Evolutionary conservation across 2,329 filamentous ascomycete species (phyloP), one percentile per base, ranked within the genome.

Genomic region (Aspergillus quadricinctus): DNA sequence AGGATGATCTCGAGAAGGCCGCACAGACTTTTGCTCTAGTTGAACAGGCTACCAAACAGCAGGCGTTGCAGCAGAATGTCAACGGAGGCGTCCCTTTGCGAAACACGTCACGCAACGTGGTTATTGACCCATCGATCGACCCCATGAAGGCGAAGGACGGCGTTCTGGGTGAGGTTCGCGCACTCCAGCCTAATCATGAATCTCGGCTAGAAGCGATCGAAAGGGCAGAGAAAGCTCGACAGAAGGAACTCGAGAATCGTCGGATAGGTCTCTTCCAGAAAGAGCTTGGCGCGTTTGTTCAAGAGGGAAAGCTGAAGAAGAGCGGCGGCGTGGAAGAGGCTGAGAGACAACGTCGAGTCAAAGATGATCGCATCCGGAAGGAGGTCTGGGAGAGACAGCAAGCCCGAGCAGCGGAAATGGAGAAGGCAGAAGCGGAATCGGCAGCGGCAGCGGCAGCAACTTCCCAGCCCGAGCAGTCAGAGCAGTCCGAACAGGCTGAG

Each of bases 21-120:
- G 86, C 87, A 0, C 89, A 95, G 73, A 97, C 94, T 0, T 96
- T 99, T 69, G 89, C 90, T 25, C 83, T 99, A 0, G 94, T 99
- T 17, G 94, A 99, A 75, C 89, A 97, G 75, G 94, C 94, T 8
- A 97, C 92, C n/a, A 96, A 96, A 76, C 92, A 97, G 75, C 94
- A 99, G 72, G 89, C 83, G 54, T 68, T 95, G 75, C 90, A 46
- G 43, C 43, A 95, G 71, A 82, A 83, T 5, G 75, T 76, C 7
- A 66, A 71, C 45, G 69, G 80, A 50, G 68, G 64, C 45, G 73
- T 73, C 53, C 76, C 77, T 10, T 56, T 77, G 29, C 75, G 78
- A 19, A 78, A 76, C 48, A 80, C 80, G 4, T 84, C 83, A n/a
- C 82, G 81, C 46, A 69, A 73, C 53, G 70, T 81, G 49, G 72